phyloP scores from a whole-genome alignment of 2,329 filamentous ascomycete species.

The Malbranchea cinnamomea region DNA sequence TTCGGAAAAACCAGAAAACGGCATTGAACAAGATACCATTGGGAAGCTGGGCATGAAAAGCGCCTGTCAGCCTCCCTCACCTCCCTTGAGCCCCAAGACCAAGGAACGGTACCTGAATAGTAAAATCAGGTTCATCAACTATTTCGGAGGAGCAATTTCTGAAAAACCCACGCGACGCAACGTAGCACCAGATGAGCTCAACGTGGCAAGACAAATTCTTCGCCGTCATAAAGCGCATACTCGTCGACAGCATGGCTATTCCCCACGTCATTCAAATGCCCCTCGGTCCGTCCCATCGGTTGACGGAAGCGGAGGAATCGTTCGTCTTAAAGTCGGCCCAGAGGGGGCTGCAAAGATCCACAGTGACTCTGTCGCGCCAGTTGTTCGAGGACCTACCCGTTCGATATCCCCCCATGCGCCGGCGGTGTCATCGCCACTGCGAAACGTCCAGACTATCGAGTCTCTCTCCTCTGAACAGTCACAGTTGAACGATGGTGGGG shows the following conservation, averaged over 20 bases:
- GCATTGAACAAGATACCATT: slow-evolving; percentile 4
- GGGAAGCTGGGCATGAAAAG: neutral
- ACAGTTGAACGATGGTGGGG: too few relatives aligned
- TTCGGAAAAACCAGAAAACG: slow-evolving; percentile 1
- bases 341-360: slow-evolving; percentile 14
- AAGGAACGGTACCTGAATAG: neutral
- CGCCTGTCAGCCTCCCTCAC: neutral
- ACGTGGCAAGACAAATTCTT: slow-evolving; percentile 7
- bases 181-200: too few relatives aligned
- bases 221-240: slow-evolving; percentile 5
- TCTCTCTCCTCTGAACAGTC: neutral
- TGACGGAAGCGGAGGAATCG: slow-evolving; percentile 4
- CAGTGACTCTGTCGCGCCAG: neutral
- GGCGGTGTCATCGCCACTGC: neutral
- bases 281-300: neutral
- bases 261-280: slow-evolving; percentile 1
- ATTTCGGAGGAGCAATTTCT: slow-evolving; percentile 5
- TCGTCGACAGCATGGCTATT: neutral
- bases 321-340: slow-evolving; percentile 13
- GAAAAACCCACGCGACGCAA: too few relatives aligned
- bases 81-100: neutral
- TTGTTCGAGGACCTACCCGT: neutral
- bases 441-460: neutral
- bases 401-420: neutral
- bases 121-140: slow-evolving; percentile 9